Base-by-base conservation (phyloP, 2,329 filamentous ascomycete species). In the Ophiostoma perfectum region DNA sequence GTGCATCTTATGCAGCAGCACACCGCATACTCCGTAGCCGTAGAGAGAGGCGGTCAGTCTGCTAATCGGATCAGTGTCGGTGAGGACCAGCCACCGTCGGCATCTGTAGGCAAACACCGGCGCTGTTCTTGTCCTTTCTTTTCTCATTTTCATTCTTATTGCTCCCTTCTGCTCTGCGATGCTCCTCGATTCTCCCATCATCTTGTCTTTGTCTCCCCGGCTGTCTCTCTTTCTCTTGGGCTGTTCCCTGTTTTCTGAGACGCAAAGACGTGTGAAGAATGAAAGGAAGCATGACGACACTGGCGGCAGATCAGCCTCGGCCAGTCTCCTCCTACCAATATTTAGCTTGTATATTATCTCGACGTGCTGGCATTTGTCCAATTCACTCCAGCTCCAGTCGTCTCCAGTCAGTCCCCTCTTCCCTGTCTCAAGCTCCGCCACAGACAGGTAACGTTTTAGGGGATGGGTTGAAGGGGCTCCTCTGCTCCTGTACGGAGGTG, bases 41-140 rank as follows among this genome's bases (percentile, higher is more conserved):
- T 38, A 11, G 38, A 58, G 27, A 60, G 55, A 60, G 55, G 55
- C 55, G 55, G 55, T 60, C 55, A 60, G 55, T 18, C 55, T 27
- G 55, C 18, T 60, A 55, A 60, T 60, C 55, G 38, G 55, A 60
- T 38, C 55, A 60, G 55, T 55, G 49, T 60, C 55, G 55, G 55
- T 60, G 55, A 60, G 14, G 55, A 16, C 55, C 49, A 55, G 49
- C 49, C 49, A 27, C 18, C 47, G 45, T 27, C 27, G 45, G 5
- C 5, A n/a, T 47, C 12, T 27, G 42, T 12, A 45, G 27, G 5
- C 42, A 44, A 9, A 44, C 42, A 12, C 42, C 42, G 8, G 42
- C 7, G 18, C 6, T 52, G 49, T 52, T 55, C 7, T 47, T 55
- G 49, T 11, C 8, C 16, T 27, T 7, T 18, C n/a, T 52, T 7